These are phyloP conservation scores for Saccharomycopsis javanensis DNA, from an alignment of 805 yeast species.

Conservation along the genomic window DNA sequence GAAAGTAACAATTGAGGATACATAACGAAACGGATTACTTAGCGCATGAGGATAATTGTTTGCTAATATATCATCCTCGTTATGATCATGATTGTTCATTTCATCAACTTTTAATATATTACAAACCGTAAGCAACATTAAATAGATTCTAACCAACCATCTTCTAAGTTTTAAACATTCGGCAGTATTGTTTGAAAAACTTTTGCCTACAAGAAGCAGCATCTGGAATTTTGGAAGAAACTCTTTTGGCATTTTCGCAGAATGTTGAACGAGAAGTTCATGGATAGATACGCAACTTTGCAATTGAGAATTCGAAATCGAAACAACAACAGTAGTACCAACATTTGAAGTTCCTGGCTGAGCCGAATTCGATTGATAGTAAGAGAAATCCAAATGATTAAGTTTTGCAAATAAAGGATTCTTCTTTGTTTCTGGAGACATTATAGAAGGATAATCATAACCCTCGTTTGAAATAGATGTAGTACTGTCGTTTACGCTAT, in stretches of 20 bases:
- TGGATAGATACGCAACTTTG: not conserved
- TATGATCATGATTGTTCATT: conserved; percentile 6
- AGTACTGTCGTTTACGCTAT: not conserved
- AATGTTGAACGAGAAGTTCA: not conserved
- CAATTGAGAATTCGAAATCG: not conserved
- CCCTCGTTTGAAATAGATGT: not conserved
- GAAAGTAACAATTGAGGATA: conserved; percentile 61
- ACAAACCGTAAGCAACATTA: conserved; percentile 51
- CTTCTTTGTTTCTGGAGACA: not conserved
- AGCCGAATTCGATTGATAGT: not conserved
- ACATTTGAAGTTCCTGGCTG: not conserved
- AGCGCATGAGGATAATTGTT: conserved; percentile 53
- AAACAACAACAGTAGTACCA: not conserved
- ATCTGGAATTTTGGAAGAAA: not conserved
- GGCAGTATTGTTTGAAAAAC: conserved; percentile 49
- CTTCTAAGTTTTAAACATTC: conserved; percentile 49
- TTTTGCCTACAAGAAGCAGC: conserved; percentile 30
- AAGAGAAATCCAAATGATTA: not conserved
- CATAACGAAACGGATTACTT: conserved; percentile 25
- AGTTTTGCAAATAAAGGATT: not conserved
- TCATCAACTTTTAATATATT: conserved; percentile 33
- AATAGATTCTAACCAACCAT: conserved; percentile 51
- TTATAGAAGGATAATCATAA: not conserved
- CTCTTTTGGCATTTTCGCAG: not conserved
- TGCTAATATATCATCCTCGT: conserved; percentile 53